Evolutionary conservation across 495 filamentous ascomycete genomes (phyloP).

Genomic region (Durotheca rogersii): DNA sequence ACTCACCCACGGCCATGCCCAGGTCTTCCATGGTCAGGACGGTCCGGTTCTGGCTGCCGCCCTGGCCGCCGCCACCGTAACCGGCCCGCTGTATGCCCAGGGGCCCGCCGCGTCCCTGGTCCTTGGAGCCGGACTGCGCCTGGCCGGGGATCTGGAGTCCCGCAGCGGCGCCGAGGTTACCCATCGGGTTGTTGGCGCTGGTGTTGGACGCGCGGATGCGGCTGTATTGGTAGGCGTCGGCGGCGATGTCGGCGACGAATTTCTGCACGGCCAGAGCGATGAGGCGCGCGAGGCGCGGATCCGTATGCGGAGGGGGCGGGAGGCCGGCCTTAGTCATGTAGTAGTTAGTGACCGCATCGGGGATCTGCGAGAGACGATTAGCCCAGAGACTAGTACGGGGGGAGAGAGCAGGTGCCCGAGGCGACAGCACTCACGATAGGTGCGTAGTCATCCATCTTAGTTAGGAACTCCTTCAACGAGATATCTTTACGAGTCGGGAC

Average conservation of each 20-base stretch:
- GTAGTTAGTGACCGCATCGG: constrained; percentile 95
- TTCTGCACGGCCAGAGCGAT: constrained; percentile 96
- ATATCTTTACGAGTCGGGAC: constrained; percentile 81
- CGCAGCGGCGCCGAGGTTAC: constrained; percentile 75
- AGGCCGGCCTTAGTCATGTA: constrained; percentile 95
- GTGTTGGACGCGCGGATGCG: constrained; percentile 91
- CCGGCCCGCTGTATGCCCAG: constrained; percentile 88
- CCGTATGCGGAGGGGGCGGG: constrained; percentile 81
- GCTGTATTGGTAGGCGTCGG: constrained; percentile 95
- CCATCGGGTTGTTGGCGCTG: constrained; percentile 83
- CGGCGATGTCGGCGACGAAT: constrained; percentile 95
- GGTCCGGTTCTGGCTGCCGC: constrained; percentile 85
- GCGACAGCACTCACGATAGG: constrained; percentile 84
- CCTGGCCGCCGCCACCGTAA: constrained; percentile 89
- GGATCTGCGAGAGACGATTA: constrained; percentile 63
- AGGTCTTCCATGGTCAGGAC: constrained; percentile 99
- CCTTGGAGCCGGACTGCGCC: constrained; percentile 58
- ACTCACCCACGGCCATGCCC: constrained; percentile 95
- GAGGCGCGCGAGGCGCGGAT: constrained; percentile 83
- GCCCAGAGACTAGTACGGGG: neutral
- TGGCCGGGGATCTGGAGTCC: constrained; percentile 66
- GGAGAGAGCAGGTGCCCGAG: neutral
- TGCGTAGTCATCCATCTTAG: constrained; percentile 98
- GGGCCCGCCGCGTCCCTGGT: constrained; percentile 59
- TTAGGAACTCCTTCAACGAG: constrained; percentile 83